phyloP scores from a whole-genome alignment of 1,284 basidiomycete species.

The Calocybe gambosa region DNA sequence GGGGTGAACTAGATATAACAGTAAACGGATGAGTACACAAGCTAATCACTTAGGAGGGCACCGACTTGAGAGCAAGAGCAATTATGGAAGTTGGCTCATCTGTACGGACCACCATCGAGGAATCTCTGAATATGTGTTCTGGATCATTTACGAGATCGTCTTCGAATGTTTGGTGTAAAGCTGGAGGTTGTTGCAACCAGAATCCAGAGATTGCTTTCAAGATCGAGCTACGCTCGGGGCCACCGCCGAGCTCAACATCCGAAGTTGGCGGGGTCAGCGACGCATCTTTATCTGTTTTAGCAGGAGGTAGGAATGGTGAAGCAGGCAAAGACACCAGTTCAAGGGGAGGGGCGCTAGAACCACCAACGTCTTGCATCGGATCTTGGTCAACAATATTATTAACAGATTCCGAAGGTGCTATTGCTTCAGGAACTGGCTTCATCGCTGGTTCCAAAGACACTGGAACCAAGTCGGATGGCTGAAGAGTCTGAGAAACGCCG shows the following conservation, averaged over 20 bases:
- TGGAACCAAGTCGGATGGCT: slow-evolving; percentile 25
- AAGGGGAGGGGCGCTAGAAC: slow-evolving; percentile 24
- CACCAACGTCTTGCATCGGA: slow-evolving; percentile 14
- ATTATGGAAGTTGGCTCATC: slow-evolving; percentile 99
- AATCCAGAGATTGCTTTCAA: slow-evolving; percentile 84
- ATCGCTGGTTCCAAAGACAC: slow-evolving; percentile 20
- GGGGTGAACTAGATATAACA: slow-evolving; percentile 58
- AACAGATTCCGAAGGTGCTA: slow-evolving; percentile 11
- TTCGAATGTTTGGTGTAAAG: slow-evolving; percentile 46
- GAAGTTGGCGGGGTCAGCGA: slow-evolving; percentile 47
- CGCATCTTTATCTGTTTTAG: slow-evolving; percentile 32
- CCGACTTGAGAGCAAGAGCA: slow-evolving; percentile 85
- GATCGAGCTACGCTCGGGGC: slow-evolving; percentile 69
- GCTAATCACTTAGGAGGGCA: slow-evolving; percentile 5
- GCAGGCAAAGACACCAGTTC: slow-evolving; percentile 40
- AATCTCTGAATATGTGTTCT: slow-evolving; percentile 94
- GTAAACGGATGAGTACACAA: slow-evolving; percentile 1
- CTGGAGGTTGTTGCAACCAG: slow-evolving; percentile 57
- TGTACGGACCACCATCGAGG: slow-evolving; percentile 91
- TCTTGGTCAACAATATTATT: slow-evolving; percentile 11
- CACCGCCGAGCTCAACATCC: slow-evolving; percentile 47
- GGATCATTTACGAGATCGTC: slow-evolving; percentile 70
- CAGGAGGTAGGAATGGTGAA: slow-evolving; percentile 46
- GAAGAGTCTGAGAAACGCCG: slow-evolving; percentile 15
- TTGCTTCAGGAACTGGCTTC: slow-evolving; percentile 20